These are phyloP conservation scores for Eucalyptus erythrocorys DNA, from an alignment of 345 rosid species.

Conservation along the genomic window DNA sequence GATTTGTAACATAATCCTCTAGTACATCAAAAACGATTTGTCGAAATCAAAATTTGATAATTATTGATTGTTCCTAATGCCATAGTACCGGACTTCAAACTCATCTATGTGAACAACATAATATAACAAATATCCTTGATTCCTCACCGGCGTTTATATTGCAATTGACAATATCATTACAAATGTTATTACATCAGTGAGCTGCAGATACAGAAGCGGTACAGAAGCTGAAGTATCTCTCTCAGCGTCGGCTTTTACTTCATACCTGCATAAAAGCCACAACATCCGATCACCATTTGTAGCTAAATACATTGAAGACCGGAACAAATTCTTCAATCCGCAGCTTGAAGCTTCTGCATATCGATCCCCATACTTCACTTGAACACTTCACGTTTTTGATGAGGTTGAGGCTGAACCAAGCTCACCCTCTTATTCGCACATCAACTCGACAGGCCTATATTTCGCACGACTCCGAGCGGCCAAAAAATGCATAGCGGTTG, in stretches of 20 bases:
- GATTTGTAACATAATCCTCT: neutral
- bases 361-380: neutral
- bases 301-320: accelerated
- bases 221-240: neutral
- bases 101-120: neutral
- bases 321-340: neutral
- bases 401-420: neutral
- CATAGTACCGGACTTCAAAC: neutral
- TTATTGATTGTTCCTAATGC: neutral
- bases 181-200: neutral
- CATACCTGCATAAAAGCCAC: neutral
- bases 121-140: neutral
- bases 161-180: neutral
- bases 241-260: neutral
- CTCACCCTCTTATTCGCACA: accelerated
- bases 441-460: constrained; percentile 1
- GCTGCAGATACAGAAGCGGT: neutral
- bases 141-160: neutral
- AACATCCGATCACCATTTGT: neutral
- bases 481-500: constrained; percentile 66
- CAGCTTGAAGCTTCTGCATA: neutral
- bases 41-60: neutral
- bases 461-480: constrained; percentile 83
- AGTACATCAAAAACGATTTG: too few species aligned
- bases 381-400: neutral